Conservation (phyloP, 2,329 filamentous ascomycete genomes). For the Aureobasidium namibiae region DNA sequence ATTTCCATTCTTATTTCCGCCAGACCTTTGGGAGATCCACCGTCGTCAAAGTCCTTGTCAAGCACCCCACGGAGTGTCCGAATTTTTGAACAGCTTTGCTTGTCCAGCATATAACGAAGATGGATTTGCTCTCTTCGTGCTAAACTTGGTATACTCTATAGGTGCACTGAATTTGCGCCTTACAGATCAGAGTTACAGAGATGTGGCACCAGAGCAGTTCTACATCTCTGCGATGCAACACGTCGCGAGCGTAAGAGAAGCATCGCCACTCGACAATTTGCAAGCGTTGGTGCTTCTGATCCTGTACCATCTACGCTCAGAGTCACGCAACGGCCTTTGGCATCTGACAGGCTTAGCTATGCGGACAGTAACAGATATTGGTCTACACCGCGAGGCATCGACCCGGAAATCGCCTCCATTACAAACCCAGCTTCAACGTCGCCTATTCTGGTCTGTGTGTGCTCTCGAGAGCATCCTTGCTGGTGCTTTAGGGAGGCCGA, state of each 20-base stretch:
- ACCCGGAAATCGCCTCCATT: not conserved
- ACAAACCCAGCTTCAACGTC: not conserved
- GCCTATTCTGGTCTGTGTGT: not conserved
- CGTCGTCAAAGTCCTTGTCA: not conserved
- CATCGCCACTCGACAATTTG: not conserved
- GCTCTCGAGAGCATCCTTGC: not conserved
- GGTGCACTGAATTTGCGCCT: not conserved
- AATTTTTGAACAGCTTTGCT: not conserved
- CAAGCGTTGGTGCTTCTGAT: not conserved
- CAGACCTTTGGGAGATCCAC: not conserved
- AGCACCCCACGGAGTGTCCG: not conserved
- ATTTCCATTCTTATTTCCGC: not conserved
- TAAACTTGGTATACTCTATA: not conserved
- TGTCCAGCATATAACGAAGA: not conserved
- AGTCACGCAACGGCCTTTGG: not conserved
- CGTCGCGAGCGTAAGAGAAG: not conserved
- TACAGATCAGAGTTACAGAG: not conserved
- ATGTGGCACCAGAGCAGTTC: not conserved
- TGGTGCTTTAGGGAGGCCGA: not conserved
- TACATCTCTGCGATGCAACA: conserved; percentile 1
- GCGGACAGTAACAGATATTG: not conserved
- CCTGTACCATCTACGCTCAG: not conserved
- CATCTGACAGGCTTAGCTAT: not conserved
- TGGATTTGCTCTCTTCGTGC: not conserved
- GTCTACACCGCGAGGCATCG: not conserved